A percentile compares a stretch with the other conserved stretches of the same genome.
These are phyloP conservation scores for Vitis labrusca DNA, from an alignment of 164 flowering plant genomes.

Conservation along the genomic window DNA sequence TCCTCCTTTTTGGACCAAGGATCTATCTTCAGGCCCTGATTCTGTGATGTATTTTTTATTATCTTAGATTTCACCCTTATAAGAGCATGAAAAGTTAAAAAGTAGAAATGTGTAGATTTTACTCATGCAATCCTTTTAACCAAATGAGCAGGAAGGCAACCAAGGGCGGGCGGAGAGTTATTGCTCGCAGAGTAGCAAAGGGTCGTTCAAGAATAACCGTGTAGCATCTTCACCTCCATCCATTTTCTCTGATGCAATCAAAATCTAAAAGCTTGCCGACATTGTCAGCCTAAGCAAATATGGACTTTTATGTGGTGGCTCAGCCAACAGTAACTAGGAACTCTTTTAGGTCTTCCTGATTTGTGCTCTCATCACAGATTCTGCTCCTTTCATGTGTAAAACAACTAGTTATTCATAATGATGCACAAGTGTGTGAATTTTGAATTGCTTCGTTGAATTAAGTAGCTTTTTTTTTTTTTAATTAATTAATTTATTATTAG, in stretches of 20 bases:
- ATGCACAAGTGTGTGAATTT: neutral
- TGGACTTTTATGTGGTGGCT: neutral
- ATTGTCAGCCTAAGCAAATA: neutral
- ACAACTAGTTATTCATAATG: neutral
- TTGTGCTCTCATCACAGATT: too few species aligned
- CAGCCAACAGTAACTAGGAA: neutral
- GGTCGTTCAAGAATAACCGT: conserved; percentile 64
- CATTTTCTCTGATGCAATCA: too few species aligned
- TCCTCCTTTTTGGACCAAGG: too few species aligned
- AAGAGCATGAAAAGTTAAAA: too few species aligned
- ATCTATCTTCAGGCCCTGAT: too few species aligned
- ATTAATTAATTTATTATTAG: neutral
- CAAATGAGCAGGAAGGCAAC: conserved; percentile 59
- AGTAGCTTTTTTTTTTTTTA: neutral
- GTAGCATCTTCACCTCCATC: conserved; percentile 13
- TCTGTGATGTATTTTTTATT: too few species aligned
- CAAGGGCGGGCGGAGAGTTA: conserved; percentile 65
- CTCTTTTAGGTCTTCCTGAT: neutral
- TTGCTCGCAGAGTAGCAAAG: conserved; percentile 69
- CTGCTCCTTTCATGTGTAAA: neutral
- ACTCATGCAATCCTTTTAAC: neutral
- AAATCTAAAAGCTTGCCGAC: neutral
- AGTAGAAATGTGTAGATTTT: too few species aligned
- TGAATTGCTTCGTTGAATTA: neutral
- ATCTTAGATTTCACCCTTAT: too few species aligned